phyloP scores from a whole-genome alignment of 257 asterid species.

The Prunella vulgaris region DNA sequence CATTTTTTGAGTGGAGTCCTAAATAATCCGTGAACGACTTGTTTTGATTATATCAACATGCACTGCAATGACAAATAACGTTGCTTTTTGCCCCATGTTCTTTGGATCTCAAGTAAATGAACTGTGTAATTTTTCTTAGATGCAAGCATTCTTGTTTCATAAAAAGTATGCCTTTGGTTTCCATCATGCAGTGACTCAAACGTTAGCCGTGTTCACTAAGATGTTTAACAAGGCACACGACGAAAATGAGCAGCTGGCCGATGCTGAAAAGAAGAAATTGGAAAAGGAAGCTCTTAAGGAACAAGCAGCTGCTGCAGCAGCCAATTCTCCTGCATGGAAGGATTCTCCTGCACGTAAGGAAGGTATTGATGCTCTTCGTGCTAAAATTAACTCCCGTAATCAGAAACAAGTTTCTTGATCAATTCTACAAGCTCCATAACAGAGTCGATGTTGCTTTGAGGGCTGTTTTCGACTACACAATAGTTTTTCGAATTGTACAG shows the following conservation, averaged over 20 bases:
- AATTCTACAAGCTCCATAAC: not conserved
- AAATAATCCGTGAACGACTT: no score
- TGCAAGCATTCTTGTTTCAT: not conserved
- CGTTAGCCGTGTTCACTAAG: slow-evolving; percentile 74
- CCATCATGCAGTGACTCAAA: slow-evolving; percentile 75
- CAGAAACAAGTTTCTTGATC: slow-evolving; percentile 39
- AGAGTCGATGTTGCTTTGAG: not conserved
- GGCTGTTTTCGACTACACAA: not conserved
- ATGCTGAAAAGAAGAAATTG: slow-evolving; percentile 84
- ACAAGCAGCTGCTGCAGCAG: slow-evolving; percentile 45
- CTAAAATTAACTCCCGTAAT: slow-evolving; percentile 38
- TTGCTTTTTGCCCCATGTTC: not conserved
- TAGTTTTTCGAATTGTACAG: slow-evolving; percentile 3
- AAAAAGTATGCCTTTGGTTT: slow-evolving; percentile 18
- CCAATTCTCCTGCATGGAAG: slow-evolving; percentile 62
- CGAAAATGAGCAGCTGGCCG: slow-evolving; percentile 78
- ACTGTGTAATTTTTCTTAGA: not conserved
- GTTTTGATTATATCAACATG: not conserved
- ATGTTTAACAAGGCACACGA: slow-evolving; percentile 81
- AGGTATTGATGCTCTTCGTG: slow-evolving; percentile 57
- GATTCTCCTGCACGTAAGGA: slow-evolving; percentile 78
- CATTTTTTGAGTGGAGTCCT: no score
- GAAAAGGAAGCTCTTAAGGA: slow-evolving; percentile 93
- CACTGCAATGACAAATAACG: not conserved
- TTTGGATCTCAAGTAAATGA: not conserved